Evolutionary conservation across 495 filamentous ascomycete species (phyloP), one percentile per base, ranked within the genome.

Genomic region (Penicillium atrosanguineum): DNA sequence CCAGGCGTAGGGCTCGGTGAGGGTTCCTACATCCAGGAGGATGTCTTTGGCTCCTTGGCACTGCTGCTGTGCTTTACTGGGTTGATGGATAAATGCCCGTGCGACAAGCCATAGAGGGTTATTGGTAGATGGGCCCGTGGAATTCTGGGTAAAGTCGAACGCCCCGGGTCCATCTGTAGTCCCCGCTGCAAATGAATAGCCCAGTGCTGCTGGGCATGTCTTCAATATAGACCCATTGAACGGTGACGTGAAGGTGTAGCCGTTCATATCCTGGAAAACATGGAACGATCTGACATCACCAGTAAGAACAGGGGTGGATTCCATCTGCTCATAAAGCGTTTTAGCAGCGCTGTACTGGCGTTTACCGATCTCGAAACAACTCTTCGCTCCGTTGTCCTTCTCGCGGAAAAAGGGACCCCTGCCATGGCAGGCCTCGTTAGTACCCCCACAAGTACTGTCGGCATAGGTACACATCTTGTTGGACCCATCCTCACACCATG

Each of bases 131-230:
- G 89, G 86, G 52, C 84, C 83, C 11, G 83, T 86, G 46, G 83
- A 75, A 59, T 92, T 91, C 64, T 98, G 94, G 19, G 87, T 95
- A 64, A 97, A 97, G 70, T 98, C 93, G 63, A 96, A 96, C 4
- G 83, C 85, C 0, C 94, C 94, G 0, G 93, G 93, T 8, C 94
- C 90, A 65, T 98, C 94, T 1, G 90, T 91, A 1, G 94, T 98
- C 7, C 94, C 94, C 9, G 89, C 94, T 14, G 94, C 94, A 69
- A 98, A 98, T 3, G 88, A 91, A 55, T 92, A 95, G 19, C 94
- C 94, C 36, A 98, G 69, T 0, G 92, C 94, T n/a, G 94, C 94
- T 9, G 91, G 85, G 60, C 94, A 97, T 9, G 93, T 96, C 19
- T 65, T 77, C 15, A 86, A 81, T 19, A 69, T 77, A 9, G 84